Base-by-base conservation (phyloP, 805 yeast species). In the Teunomyces gatunensis region DNA sequence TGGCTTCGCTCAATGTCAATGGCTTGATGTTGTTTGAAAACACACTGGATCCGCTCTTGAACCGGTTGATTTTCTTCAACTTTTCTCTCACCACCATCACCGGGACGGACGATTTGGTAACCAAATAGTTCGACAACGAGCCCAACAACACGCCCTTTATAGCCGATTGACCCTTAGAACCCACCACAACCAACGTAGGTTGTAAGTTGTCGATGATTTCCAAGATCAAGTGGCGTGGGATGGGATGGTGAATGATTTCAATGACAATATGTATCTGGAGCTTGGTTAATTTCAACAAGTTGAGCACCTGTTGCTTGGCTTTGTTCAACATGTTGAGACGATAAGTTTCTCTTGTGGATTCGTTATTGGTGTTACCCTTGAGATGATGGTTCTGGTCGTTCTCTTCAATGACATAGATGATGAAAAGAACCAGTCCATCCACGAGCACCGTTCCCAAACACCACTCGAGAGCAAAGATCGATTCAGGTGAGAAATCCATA, bases 381-480 rank as follows among this genome's bases (percentile, higher is more conserved):
- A 72, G 58, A 46, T 69, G 67, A 52, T 71, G 77, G 53, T 73
- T 71, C 46, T 53, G 54, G 51, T 72, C 77, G 51, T 63, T 72
- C 15, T 73, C 78, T 54, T 79, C 84, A 47, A 77, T 73, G 10
- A 80, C 84, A 54, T 80, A 79, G 21, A 89, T 81, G 17, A 89
- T 79, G 61, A 87, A 88, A 46, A 90, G 66, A 0, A 90, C 89
- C 46, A 89, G 86, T 0, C 94, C 94, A 58, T 88, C 90, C 18
- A 84, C 85, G 41, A 90, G 73, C 0, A 89, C 85, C 0, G 96
- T 80, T 2, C 97, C 97, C 55, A 91, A 74, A 37, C 90, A 80
- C 87, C 96, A 90, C 58, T 89, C 94, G 18, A 91, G 72, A 0
- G 97, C 94, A 64, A 86, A 87, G 33, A 77, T 74, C 2, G 96